phyloP scores from a whole-genome alignment of 306 rosid genomes.

The Styphnolobium japonicum region DNA sequence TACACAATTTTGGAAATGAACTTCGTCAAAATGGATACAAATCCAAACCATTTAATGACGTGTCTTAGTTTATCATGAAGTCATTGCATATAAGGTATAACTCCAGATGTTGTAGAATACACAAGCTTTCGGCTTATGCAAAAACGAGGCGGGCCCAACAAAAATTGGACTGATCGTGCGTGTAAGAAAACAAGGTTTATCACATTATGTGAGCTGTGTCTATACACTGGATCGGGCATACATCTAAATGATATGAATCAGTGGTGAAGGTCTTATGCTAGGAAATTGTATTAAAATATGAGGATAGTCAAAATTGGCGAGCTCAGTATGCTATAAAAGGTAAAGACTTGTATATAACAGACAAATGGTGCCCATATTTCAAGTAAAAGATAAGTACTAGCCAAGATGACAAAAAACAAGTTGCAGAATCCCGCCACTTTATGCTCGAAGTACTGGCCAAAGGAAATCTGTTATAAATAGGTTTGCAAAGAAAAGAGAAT shows the following conservation, averaged over 20 bases:
- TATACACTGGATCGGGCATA: neutral
- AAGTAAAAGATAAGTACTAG: neutral
- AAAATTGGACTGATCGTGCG: neutral
- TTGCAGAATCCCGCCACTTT: neutral
- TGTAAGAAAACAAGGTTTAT: neutral
- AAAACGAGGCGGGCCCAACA: neutral
- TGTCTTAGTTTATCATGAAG: no score
- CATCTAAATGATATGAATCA: neutral
- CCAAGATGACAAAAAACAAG: neutral
- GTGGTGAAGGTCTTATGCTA: neutral
- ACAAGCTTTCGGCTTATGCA: neutral
- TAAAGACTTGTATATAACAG: constrained; percentile 7
- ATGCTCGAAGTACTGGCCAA: neutral
- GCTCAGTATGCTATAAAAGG: neutral
- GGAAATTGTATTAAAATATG: neutral
- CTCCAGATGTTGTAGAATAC: neutral
- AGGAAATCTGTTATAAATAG: constrained; percentile 5
- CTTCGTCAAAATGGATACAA: no score
- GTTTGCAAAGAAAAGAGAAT: constrained; percentile 4
- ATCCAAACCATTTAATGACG: no score
- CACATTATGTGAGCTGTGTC: neutral
- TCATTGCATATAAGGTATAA: no score
- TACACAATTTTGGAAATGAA: no score
- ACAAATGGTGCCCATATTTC: constrained; percentile 1
- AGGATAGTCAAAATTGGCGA: constrained; percentile 20